Percentiles rank a stretch among this genome's conserved stretches.
Conservation (phyloP, 2,329 filamentous ascomycete genomes). For the Penicillium fuscoglaucum region DNA sequence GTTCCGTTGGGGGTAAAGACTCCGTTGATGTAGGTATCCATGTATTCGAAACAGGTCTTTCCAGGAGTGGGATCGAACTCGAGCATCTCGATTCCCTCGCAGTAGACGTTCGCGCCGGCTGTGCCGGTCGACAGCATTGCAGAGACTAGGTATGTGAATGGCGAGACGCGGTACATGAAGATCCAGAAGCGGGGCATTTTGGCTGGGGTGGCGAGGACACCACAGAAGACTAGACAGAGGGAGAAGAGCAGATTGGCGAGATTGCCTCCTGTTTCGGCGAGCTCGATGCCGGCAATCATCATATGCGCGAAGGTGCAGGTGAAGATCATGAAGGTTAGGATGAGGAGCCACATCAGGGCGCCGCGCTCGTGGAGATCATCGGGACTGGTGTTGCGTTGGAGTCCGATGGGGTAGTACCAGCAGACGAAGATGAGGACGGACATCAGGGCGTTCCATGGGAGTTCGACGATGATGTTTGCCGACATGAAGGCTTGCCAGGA, state of each 20-base stretch:
- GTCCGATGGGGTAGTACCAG: conserved; percentile 67
- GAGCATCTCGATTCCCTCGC: conserved; percentile 35
- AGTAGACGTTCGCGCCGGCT: conserved; percentile 32
- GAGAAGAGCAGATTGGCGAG: conserved; percentile 62
- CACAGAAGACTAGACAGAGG: conserved; percentile 61
- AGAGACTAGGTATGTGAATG: conserved; percentile 63
- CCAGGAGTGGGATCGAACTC: conserved; percentile 53
- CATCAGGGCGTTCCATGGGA: conserved; percentile 65
- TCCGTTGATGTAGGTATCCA: conserved; percentile 41
- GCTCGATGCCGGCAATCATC: conserved; percentile 68
- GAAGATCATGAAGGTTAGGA: conserved; percentile 68
- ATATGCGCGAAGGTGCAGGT: conserved; percentile 72
- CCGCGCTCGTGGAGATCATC: conserved; percentile 54
- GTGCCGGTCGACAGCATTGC: conserved; percentile 46
- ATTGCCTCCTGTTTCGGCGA: conserved; percentile 67
- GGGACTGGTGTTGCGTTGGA: conserved; percentile 45
- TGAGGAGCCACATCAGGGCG: conserved; percentile 65
- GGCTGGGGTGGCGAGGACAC: conserved; percentile 52
- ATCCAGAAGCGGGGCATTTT: conserved; percentile 72
- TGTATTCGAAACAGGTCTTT: conserved; percentile 60
- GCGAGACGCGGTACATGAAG: conserved; percentile 72
- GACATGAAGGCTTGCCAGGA: conserved; percentile 73
- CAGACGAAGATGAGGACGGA: conserved; percentile 63
- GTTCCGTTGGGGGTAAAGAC: background rate
- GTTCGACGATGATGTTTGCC: conserved; percentile 69